Percentiles rank a stretch among this genome's conserved stretches.
phyloP scores from a whole-genome alignment of 805 yeast genomes.

The Kuraishia capsulata region DNA sequence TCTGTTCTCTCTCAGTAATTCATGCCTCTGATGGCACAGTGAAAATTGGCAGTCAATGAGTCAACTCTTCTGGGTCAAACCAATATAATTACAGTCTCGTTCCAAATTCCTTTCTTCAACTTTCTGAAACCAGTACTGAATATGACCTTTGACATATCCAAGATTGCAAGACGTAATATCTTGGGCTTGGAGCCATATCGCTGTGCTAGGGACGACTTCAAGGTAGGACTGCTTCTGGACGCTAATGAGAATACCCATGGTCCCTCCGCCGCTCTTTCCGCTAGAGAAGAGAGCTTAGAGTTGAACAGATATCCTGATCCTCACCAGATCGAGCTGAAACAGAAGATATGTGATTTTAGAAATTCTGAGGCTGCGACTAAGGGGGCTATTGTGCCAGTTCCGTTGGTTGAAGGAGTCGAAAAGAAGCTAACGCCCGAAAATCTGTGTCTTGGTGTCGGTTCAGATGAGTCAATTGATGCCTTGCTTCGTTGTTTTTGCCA shows the following conservation, averaged over 20 bases:
- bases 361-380: slow-evolving; percentile 34
- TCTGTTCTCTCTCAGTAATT: no score
- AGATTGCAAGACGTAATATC: slow-evolving; percentile 79
- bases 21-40: no score
- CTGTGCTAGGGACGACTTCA: slow-evolving; percentile 95
- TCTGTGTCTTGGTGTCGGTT: slow-evolving; percentile 90
- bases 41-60: no score
- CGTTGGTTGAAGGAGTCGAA: slow-evolving; percentile 7
- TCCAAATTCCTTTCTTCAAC: no score
- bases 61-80: no score
- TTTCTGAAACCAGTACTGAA: no score
- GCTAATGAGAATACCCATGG: slow-evolving; percentile 97
- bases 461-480: slow-evolving; percentile 92
- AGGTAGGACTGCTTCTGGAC: slow-evolving; percentile 79
- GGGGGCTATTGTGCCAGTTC: slow-evolving; percentile 13
- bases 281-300: slow-evolving; percentile 38
- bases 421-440: slow-evolving; percentile 49
- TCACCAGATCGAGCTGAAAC: slow-evolving; percentile 73
- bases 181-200: slow-evolving; percentile 79
- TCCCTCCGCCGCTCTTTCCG: slow-evolving; percentile 50
- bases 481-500: slow-evolving; percentile 74
- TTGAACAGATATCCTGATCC: slow-evolving; percentile 96
- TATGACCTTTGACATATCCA: slow-evolving; percentile 42
- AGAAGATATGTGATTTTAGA: slow-evolving; percentile 62
- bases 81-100: no score